Percentiles rank a stretch among this genome's conserved stretches.
Evolutionary conservation across 768 basidiomycete species (phyloP).

Genomic region (Clitopilus passeckerianus): DNA sequence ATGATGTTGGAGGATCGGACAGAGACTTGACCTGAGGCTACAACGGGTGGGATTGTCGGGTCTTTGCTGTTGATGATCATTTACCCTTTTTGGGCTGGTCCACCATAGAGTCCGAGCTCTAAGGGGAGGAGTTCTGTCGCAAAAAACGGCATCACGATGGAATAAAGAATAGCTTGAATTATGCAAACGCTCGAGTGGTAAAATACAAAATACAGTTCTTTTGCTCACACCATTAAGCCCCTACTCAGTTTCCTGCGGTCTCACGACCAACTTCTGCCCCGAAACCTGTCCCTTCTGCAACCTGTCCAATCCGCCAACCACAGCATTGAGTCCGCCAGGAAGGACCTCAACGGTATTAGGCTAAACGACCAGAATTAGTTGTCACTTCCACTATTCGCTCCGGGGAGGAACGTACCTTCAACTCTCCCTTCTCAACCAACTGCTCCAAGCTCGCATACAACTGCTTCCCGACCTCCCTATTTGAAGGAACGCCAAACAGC

Average conservation of each 20-base stretch:
- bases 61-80: too few species aligned
- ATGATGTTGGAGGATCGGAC: too few species aligned
- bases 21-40: too few species aligned
- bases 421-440: not conserved
- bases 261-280: slow-evolving; percentile 38
- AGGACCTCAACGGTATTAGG: slow-evolving; percentile 38
- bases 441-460: not conserved
- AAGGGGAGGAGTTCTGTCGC: too few species aligned
- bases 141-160: too few species aligned
- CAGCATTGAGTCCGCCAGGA: slow-evolving; percentile 38
- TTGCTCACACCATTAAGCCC: too few species aligned
- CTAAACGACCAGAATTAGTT: slow-evolving; percentile 16
- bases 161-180: too few species aligned
- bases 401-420: not conserved
- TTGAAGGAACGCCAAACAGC: not conserved
- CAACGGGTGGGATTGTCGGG: too few species aligned
- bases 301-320: slow-evolving; percentile 34
- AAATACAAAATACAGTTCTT: too few species aligned
- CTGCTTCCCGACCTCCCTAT: not conserved
- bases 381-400: not conserved
- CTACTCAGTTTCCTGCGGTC: slow-evolving; percentile 20
- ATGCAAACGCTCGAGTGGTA: too few species aligned
- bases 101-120: too few species aligned
- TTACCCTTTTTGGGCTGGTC: too few species aligned
- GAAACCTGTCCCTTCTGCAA: slow-evolving; percentile 35